Base-by-base conservation (phyloP, 2,329 filamentous ascomycete genomes). In the Aspergillus eucalypticola region DNA sequence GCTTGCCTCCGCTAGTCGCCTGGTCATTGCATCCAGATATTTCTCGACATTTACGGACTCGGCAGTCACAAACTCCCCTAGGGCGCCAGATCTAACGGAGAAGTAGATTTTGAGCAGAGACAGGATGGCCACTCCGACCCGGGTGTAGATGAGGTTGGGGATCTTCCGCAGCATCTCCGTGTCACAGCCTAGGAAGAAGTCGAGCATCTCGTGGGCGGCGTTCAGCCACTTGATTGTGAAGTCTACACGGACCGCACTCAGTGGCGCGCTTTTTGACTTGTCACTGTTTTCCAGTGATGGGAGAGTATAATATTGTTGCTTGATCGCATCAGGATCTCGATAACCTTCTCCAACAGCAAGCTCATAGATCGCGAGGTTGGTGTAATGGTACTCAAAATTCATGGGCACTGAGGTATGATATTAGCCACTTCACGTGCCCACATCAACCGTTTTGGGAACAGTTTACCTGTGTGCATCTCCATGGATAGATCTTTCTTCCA, bases 151-250 rank as follows among this genome's bases (percentile, higher is more conserved):
- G 11, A 75, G 54, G 48, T 73, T 76, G 10, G 74, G 72, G 42
- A 76, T 60, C 58, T 70, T 69, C 32, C 72, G 71, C 66, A 75
- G 65, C 8, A 71, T 69, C 13, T 74, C 71, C 13, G 67, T 69
- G 58, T 72, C 73, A 58, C 73, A 76, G 38, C 60, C 64, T 35
- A 75, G 61, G 21, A 74, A 68, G 2, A 69, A 66, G 53, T 76
- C 68, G 15, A 76, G 67, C 54, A 75, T 54, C 53, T 72, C 68
- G 7, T 75, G 74, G 10, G 73, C 70, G 19, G 73, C 69, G 46
- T 73, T 70, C 72, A 76, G 69, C 73, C 73, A 76, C 65, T 75
- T 76, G 44, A 76, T 66, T 3, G 67, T 75, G 60, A 76, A 67
- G 50, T 76, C 73, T 53, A 76, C 67, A 19, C 73, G 73, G 54